Evolutionary conservation across 164 flowering plant species (phyloP).

Genomic region (Amborella trichopoda): DNA sequence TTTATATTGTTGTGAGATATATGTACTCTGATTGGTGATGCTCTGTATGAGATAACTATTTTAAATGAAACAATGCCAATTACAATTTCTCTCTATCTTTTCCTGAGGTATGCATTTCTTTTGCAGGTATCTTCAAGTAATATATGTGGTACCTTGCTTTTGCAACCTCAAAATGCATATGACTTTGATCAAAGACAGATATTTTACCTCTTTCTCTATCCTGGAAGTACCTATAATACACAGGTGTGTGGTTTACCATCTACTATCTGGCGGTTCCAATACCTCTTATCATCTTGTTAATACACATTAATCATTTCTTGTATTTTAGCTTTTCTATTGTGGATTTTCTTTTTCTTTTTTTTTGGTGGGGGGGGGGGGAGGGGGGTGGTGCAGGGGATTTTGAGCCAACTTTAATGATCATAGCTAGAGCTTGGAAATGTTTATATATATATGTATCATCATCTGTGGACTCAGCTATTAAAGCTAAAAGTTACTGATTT

Average conservation of each 20-base stretch:
- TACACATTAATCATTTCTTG: neutral
- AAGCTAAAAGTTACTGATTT: too few species aligned
- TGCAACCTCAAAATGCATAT: slow-evolving; percentile 56
- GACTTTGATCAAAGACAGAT: slow-evolving; percentile 76
- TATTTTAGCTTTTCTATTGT: neutral
- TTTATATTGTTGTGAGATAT: too few species aligned
- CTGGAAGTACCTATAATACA: slow-evolving; percentile 33
- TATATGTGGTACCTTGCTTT: slow-evolving; percentile 49
- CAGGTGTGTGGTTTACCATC: slow-evolving; percentile 28
- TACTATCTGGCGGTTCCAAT: neutral
- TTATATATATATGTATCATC: too few species aligned
- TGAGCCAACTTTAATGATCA: too few species aligned
- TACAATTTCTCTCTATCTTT: too few species aligned
- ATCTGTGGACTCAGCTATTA: too few species aligned
- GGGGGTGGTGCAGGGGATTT: too few species aligned
- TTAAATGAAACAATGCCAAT: too few species aligned
- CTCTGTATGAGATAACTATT: too few species aligned
- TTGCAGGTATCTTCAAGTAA: slow-evolving; percentile 47
- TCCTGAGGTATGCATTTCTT: too few species aligned
- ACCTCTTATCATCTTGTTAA: neutral
- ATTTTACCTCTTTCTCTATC: slow-evolving; percentile 60
- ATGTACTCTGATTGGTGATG: too few species aligned
- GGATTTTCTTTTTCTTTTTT: neutral
- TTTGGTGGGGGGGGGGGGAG: neutral
- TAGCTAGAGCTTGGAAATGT: too few species aligned